Percentiles rank a stretch among this genome's conserved stretches.
These are phyloP conservation scores for Cutaneotrichosporon sp. DNA, from an alignment of 1,284 basidiomycete species.

Conservation along the genomic window DNA sequence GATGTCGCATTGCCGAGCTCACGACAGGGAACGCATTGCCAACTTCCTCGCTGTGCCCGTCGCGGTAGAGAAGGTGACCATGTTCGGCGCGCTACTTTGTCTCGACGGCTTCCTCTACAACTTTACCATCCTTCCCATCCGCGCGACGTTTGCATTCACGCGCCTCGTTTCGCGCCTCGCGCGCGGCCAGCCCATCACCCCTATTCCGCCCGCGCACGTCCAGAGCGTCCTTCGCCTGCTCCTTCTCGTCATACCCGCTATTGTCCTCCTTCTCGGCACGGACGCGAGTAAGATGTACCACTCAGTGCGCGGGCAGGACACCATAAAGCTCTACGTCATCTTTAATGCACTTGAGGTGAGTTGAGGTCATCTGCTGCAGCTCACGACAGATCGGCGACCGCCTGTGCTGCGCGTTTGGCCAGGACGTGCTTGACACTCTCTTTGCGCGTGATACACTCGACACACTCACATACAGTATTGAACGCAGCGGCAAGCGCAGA, in stretches of 20 bases:
- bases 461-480: slow-evolving; percentile 14
- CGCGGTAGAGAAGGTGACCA: slow-evolving; percentile 86
- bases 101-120: slow-evolving; percentile 97
- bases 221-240: slow-evolving; percentile 64
- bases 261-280: slow-evolving; percentile 72
- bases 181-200: slow-evolving; percentile 16
- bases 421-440: slow-evolving; percentile 93
- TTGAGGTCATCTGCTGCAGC: not conserved
- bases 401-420: slow-evolving; percentile 92
- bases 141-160: slow-evolving; percentile 64
- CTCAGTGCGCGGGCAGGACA: slow-evolving; percentile 95
- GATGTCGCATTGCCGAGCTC: not conserved
- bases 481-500: slow-evolving; percentile 26
- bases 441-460: slow-evolving; percentile 89
- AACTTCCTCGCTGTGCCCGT: slow-evolving; percentile 92
- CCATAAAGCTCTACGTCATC: slow-evolving; percentile 98
- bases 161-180: slow-evolving; percentile 51
- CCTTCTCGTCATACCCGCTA: slow-evolving; percentile 68
- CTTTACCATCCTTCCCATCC: slow-evolving; percentile 94
- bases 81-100: slow-evolving; percentile 89
- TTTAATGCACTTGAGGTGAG: slow-evolving; percentile 86
- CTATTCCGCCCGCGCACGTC: slow-evolving; percentile 36
- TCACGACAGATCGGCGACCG: slow-evolving; percentile 69
- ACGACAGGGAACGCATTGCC: slow-evolving; percentile 78
- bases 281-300: slow-evolving; percentile 99